Conservation (phyloP, 2,329 filamentous ascomycete genomes). For the Periconia sp. region DNA sequence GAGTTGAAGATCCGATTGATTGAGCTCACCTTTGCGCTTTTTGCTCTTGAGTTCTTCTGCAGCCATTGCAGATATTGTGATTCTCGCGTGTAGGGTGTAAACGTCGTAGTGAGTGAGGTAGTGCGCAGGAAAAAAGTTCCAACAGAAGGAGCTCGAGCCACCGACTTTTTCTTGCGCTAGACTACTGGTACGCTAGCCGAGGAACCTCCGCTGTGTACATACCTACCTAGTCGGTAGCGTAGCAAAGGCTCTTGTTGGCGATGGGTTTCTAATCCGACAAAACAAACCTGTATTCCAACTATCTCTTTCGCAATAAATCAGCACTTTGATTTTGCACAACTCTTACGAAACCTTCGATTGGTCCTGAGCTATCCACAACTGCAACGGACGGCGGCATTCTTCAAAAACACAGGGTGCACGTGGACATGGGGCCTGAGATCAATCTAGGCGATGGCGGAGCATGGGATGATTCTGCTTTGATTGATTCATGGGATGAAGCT, state of each 20-base stretch:
- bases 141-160: conserved; percentile 27
- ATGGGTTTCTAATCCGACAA: background rate
- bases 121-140: conserved; percentile 35
- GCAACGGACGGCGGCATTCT: background rate
- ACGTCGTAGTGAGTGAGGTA: conserved; percentile 2
- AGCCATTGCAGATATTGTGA: conserved; percentile 49
- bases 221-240: background rate
- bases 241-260: background rate
- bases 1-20: conserved; percentile 1
- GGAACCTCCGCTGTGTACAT: conserved; percentile 1
- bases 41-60: conserved; percentile 54
- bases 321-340: background rate
- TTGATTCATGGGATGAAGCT: conserved; percentile 39
- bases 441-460: conserved; percentile 33
- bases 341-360: too few species aligned
- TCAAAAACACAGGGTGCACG: background rate
- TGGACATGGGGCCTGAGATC: conserved; percentile 25
- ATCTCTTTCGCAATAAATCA: background rate
- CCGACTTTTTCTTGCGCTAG: conserved; percentile 11
- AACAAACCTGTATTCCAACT: background rate
- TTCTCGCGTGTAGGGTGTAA: conserved; percentile 12
- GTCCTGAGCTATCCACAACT: too few species aligned
- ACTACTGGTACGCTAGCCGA: conserved; percentile 14
- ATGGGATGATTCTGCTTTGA: conserved; percentile 43
- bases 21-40: conserved; percentile 55